These are phyloP conservation scores for Lunularia cruciata DNA, from an alignment of 225 moss, liverwort and hornwort genomes.

Conservation along the genomic window DNA sequence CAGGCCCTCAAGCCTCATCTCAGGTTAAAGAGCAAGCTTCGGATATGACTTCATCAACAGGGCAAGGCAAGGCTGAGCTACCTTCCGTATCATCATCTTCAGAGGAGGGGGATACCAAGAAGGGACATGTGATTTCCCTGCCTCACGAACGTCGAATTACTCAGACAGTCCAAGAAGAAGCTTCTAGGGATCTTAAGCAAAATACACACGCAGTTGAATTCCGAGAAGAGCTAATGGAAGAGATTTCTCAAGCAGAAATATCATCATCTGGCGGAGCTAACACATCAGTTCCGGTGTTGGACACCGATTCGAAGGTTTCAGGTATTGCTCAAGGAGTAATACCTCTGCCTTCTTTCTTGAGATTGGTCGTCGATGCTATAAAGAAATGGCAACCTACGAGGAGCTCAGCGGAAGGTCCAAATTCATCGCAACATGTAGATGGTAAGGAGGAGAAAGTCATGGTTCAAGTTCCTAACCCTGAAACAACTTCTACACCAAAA, in stretches of 20 bases:
- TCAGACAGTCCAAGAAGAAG: neutral
- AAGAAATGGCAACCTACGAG: neutral
- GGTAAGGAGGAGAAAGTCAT: neutral
- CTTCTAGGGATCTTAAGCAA: neutral
- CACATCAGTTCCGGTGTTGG: neutral
- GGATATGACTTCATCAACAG: neutral
- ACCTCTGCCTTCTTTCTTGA: conserved; percentile 11
- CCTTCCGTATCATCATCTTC: neutral
- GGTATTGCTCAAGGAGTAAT: neutral
- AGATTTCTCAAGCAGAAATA: neutral
- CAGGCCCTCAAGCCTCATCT: neutral
- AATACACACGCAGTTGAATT: neutral
- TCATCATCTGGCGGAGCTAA: neutral
- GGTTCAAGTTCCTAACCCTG: neutral
- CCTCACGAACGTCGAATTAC: neutral
- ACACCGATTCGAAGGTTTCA: neutral
- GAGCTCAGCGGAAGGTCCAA: neutral
- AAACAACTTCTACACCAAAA: neutral
- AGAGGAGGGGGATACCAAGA: neutral
- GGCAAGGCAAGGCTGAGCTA: neutral
- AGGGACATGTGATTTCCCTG: neutral
- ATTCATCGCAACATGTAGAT: neutral
- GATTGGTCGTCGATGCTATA: conserved; percentile 1
- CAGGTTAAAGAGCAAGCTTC: neutral
- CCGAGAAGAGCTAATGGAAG: neutral